These are phyloP conservation scores for Hordeum vulgare DNA, from an alignment of 176 grass and related monocot species.

Conservation along the genomic window MorexV3_pseudomolecules_assembly NC_058518.1:220647921-220648420, in stretches of 20 bases:
- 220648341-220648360: too few relatives aligned
- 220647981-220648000: neutral
- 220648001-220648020: neutral
- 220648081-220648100: neutral
- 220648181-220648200: neutral
- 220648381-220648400: too few relatives aligned
- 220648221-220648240: too few relatives aligned
- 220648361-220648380: too few relatives aligned
- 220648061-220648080: neutral
- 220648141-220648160: neutral
- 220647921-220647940: slow-evolving; percentile 35
- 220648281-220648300: too few relatives aligned
- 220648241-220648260: too few relatives aligned
- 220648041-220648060: neutral
- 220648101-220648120: slow-evolving; percentile 1
- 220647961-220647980: slow-evolving; percentile 36
- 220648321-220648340: too few relatives aligned
- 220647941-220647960: slow-evolving; percentile 49
- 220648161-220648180: neutral
- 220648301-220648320: too few relatives aligned
- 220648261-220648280: too few relatives aligned
- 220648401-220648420: too few relatives aligned
- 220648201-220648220: neutral
- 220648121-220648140: neutral
- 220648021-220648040: neutral